Base-by-base conservation (phyloP, 129 eudicot genomes). In the Rutidosis leptorrhynchoides region DNA sequence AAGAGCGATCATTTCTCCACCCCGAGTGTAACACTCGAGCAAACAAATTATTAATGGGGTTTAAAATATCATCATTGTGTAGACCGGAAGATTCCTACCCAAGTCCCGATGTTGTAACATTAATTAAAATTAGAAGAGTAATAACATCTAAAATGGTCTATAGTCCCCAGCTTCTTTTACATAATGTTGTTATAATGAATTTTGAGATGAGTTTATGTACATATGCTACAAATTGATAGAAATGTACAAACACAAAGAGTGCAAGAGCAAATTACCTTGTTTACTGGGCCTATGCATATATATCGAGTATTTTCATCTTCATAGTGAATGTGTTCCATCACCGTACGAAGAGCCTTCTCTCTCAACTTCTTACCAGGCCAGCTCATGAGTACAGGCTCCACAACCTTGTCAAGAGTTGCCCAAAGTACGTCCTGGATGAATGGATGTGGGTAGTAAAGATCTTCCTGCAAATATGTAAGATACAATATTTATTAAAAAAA, bases 381-480 rank as follows among this genome's bases (percentile, higher is more conserved):
- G 22, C 74, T 78, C 92, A 71, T 80, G 28, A 93, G 66, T 64
- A 88, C 25, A 23, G 98, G 98, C 78, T 93, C 98, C 65, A 77
- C 84, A 57, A 73, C 71, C 64, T 85, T 84, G 65, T 93, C 81
- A 63, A 93, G 89, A 45, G 87, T 68, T 68, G 83, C 84, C 98
- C 98, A 93, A 45, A 93, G 89, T 57, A 93, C 48, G 77, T 93
- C 96, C 65, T 93, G 98, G 46, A 93, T 29, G 21, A 84, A 23
- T 61, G 98, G 98, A 54, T 93, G 98, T 46, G 96, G 98, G 69
- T 92, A 92, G 78, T 88, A 92, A 58, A 92, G 90, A 76, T 92
- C 98, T 78, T 88, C 98, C 98, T 93, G 92, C 78, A 85, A 59
- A 37, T n/a, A 74, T 62, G 64, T 42, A 71, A 46, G 16, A 16